A percentile compares a stretch with the other conserved stretches of the same genome.
Evolutionary conservation across 2,329 filamentous ascomycete species (phyloP).

Genomic region (Botrytis porri): DNA sequence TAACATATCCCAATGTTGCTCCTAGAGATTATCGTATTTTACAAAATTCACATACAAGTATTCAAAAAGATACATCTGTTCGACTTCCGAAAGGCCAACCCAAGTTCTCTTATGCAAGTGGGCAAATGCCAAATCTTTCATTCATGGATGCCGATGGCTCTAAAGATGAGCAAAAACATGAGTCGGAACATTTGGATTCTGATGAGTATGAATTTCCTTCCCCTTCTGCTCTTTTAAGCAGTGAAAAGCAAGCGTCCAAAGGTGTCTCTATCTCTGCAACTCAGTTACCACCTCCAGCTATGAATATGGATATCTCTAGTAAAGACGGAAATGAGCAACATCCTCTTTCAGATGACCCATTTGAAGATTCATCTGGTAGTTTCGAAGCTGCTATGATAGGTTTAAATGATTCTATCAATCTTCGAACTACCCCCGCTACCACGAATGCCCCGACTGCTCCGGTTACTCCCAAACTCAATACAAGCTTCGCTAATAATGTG

Average conservation of each 20-base stretch:
- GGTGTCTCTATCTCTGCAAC: not conserved
- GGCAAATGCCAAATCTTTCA: slow-evolving; percentile 27
- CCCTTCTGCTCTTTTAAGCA: slow-evolving; percentile 36
- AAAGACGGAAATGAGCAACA: not conserved
- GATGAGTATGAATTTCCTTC: slow-evolving; percentile 40
- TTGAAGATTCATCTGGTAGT: slow-evolving; percentile 21
- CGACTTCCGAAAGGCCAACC: slow-evolving; percentile 33
- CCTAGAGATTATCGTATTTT: slow-evolving; percentile 35
- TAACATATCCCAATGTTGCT: slow-evolving; percentile 27
- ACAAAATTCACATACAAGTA: slow-evolving; percentile 35
- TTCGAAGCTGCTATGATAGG: slow-evolving; percentile 34
- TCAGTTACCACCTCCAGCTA: not conserved
- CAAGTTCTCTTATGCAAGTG: slow-evolving; percentile 31
- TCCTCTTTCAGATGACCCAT: not conserved
- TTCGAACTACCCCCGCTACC: not conserved
- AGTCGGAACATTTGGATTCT: slow-evolving; percentile 21
- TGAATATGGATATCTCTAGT: slow-evolving; percentile 3
- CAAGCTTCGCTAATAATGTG: slow-evolving; percentile 31
- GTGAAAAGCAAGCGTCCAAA: not conserved
- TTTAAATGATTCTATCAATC: slow-evolving; percentile 27
- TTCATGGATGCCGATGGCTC: slow-evolving; percentile 23
- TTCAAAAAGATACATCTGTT: slow-evolving; percentile 30
- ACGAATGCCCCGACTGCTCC: not conserved
- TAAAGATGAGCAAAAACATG: slow-evolving; percentile 11
- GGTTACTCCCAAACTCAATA: slow-evolving; percentile 22